Percentiles rank a stretch among this genome's conserved stretches.
Conservation (phyloP, 805 yeast species). For the Komagataella kurtzmanii region DNA sequence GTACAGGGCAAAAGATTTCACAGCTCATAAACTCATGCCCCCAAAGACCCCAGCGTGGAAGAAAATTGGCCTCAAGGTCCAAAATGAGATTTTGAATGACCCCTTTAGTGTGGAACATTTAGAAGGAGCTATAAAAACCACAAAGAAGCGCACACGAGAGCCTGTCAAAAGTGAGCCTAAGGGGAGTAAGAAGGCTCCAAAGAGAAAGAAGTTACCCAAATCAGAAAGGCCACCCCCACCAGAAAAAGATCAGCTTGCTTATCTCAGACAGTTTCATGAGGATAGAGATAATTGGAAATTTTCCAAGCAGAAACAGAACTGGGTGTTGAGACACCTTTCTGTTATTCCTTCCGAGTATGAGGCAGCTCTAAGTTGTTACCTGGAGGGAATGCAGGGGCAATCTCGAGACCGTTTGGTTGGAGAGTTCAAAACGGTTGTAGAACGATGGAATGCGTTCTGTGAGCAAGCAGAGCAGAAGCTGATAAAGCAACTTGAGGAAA, state of each 20-base stretch:
- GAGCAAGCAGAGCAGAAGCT: slow-evolving; percentile 25
- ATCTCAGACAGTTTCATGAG: slow-evolving; percentile 41
- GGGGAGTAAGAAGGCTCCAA: slow-evolving; percentile 50
- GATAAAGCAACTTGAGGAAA: slow-evolving; percentile 18
- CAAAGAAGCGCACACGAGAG: slow-evolving; percentile 29
- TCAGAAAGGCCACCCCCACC: slow-evolving; percentile 57
- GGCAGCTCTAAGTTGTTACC: slow-evolving; percentile 32
- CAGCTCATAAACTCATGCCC: slow-evolving; percentile 2
- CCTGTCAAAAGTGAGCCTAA: slow-evolving; percentile 18
- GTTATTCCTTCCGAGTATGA: slow-evolving; percentile 40
- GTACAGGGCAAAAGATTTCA: background rate
- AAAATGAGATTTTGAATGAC: slow-evolving; percentile 29
- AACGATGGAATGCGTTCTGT: slow-evolving; percentile 42
- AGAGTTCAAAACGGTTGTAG: slow-evolving; percentile 31
- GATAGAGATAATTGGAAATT: slow-evolving; percentile 66
- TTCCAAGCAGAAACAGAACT: slow-evolving; percentile 76
- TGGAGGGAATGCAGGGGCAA: slow-evolving; percentile 58
- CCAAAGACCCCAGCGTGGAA: slow-evolving; percentile 70
- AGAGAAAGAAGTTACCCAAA: slow-evolving; percentile 58
- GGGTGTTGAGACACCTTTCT: slow-evolving; percentile 57
- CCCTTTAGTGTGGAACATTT: slow-evolving; percentile 32
- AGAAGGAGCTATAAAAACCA: slow-evolving; percentile 22
- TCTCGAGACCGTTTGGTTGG: slow-evolving; percentile 42
- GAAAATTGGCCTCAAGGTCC: slow-evolving; percentile 54
- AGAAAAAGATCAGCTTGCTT: slow-evolving; percentile 61